Evolutionary conservation across 1,139 yeast genomes (phyloP), one percentile per base, ranked within the genome.

Genomic region (Yamadazyma pseudoaaseri): DNA sequence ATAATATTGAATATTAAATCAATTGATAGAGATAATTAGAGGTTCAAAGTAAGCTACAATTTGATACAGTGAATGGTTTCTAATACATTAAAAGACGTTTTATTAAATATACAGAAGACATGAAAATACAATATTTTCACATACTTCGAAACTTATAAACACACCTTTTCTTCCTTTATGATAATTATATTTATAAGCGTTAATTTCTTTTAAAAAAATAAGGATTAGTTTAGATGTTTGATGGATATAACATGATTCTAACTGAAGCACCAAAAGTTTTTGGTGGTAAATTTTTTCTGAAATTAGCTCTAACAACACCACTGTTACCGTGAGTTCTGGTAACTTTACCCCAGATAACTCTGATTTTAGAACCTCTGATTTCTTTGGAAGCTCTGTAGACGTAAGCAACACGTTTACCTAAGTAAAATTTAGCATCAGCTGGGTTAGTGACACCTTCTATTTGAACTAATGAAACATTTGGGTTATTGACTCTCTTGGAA

Each of bases 241-340:
- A 92, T 77, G 98, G 98, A 87, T 92, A 92, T 76, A 92, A 90
- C 95, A 92, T 89, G 80, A 92, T 83, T 82, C 98, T 87, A 71
- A 92, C 97, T 56, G 96, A 85, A 69, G 98, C 97, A 79, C 98
- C 98, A 70, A 92, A 89, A 60, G 97, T 87, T 86, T 90, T 89
- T 62, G 98, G 90, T 73, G 98, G 98, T 69, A 92, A 85, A 90
- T 92, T 92, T 77, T 86, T 83, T 78, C 86, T 90, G 94, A 92
- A 92, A 78, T 81, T 86, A 66, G 98, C 98, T 79, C 98, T 92
- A 60, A 92, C 97, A 58, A 86, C 77, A 76, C 98, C 98, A 62
- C 85, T 78, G 92, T 83, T 86, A 73, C 98, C 98, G 85, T 92
- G 98, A 59, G 97, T 76, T 83, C 97, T 89, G 76, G 95, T 78